Evolutionary conservation across 1,139 yeast species (phyloP).

Genomic region (Citeromyces siamensis): DNA sequence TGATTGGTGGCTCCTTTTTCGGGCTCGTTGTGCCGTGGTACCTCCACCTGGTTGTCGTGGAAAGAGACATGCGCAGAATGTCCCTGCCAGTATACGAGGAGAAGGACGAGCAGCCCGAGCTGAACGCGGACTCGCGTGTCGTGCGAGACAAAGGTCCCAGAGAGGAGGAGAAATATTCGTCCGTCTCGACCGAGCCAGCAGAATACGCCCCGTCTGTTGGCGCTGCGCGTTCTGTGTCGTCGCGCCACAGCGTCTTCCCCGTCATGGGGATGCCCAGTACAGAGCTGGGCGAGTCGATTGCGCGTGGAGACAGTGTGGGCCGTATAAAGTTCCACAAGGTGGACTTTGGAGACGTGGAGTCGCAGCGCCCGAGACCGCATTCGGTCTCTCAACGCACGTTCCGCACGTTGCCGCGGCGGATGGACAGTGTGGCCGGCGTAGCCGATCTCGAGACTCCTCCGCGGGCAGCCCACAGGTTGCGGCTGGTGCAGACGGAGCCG

Average conservation of each 20-base stretch:
- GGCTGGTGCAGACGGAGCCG: no score
- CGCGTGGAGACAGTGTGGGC: conserved; percentile 17
- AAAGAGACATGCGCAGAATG: conserved; percentile 45
- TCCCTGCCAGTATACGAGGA: conserved; percentile 56
- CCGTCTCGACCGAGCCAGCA: conserved; percentile 3
- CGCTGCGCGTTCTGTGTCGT: conserved; percentile 19
- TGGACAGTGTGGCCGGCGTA: conserved; percentile 5
- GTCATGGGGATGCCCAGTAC: conserved; percentile 62
- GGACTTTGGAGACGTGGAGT: conserved; percentile 5
- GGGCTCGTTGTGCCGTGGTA: conserved; percentile 56
- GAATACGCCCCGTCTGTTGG: conserved; percentile 4
- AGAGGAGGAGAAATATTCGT: conserved; percentile 4
- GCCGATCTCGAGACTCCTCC: not conserved
- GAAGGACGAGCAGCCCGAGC: conserved; percentile 69
- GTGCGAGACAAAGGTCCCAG: conserved; percentile 26
- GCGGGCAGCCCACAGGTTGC: conserved; percentile 8
- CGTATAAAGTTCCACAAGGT: conserved; percentile 6
- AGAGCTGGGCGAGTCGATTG: conserved; percentile 42
- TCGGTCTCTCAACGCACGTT: not conserved
- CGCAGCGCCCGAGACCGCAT: conserved; percentile 8
- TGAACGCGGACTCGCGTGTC: conserved; percentile 66
- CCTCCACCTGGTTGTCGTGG: conserved; percentile 57
- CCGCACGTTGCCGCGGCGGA: not conserved
- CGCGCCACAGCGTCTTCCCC: conserved; percentile 72
- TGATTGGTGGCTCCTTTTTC: conserved; percentile 57